Conservation (phyloP, 768 basidiomycete genomes). For the Terana coerulea region DNA sequence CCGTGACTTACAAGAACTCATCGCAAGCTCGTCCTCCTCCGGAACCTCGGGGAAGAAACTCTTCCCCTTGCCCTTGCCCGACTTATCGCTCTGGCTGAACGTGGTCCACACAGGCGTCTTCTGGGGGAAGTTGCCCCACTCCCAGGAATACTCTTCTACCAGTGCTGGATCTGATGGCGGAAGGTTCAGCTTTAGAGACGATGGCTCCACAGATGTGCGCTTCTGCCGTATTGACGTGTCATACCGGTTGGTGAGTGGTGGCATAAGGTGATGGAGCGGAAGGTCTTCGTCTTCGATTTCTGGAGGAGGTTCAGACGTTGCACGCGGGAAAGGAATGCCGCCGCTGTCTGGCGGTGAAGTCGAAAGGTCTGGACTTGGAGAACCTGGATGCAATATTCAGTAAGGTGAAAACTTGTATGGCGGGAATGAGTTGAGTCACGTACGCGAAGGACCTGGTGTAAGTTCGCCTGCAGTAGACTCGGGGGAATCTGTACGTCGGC, state of each 20-base stretch:
- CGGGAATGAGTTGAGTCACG: no score
- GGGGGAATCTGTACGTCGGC: conserved; percentile 7
- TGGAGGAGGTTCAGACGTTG: conserved; percentile 60
- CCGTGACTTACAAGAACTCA: not conserved
- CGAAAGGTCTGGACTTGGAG: conserved; percentile 19
- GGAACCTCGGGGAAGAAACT: conserved; percentile 9
- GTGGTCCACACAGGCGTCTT: conserved; percentile 61
- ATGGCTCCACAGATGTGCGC: not conserved
- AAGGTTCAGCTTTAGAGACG: conserved; percentile 12
- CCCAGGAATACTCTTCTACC: conserved; percentile 82
- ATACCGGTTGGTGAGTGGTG: not conserved
- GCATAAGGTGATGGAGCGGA: not conserved
- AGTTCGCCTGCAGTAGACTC: conserved; percentile 6
- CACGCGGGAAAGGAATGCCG: conserved; percentile 40
- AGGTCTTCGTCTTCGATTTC: conserved; percentile 32
- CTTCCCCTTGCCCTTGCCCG: conserved; percentile 25
- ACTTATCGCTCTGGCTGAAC: conserved; percentile 34
- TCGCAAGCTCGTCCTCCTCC: conserved; percentile 6
- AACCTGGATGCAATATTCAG: conserved; percentile 2
- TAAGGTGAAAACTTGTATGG: no score
- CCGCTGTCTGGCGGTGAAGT: not conserved
- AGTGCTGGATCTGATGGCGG: conserved; percentile 5
- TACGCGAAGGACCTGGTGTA: conserved; percentile 27
- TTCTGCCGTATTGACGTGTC: not conserved
- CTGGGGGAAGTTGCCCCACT: conserved; percentile 89